Conservation (phyloP, 768 basidiomycete species). For the Sporobolomyces pararoseus region DNA sequence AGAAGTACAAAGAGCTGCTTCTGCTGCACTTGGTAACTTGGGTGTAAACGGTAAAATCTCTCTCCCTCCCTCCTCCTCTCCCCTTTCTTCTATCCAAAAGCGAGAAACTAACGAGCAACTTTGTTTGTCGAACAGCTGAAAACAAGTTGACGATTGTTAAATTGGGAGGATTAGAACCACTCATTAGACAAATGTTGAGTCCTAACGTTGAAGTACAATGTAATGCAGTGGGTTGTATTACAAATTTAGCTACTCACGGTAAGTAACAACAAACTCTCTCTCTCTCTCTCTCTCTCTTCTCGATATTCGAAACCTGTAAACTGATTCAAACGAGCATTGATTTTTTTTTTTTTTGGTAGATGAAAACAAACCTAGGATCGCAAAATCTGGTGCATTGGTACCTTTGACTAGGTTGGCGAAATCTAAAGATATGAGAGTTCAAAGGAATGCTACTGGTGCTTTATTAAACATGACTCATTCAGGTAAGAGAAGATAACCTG, state of each 20-base stretch:
- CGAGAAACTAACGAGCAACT: not conserved
- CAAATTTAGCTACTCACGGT: slow-evolving; percentile 98
- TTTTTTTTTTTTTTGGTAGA: too few relatives aligned
- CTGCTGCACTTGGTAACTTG: slow-evolving; percentile 92
- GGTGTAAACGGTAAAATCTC: slow-evolving; percentile 85
- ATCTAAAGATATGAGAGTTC: slow-evolving; percentile 98
- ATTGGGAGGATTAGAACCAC: slow-evolving; percentile 91
- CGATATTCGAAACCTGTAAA: not conserved
- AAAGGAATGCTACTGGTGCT: slow-evolving; percentile 96
- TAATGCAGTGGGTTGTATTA: slow-evolving; percentile 98
- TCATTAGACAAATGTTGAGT: slow-evolving; percentile 97
- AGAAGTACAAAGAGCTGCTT: slow-evolving; percentile 96
- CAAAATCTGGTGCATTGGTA: slow-evolving; percentile 96
- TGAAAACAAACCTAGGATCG: slow-evolving; percentile 99
- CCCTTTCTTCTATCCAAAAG: not conserved
- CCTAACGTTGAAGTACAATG: slow-evolving; percentile 99
- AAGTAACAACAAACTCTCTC: slow-evolving; percentile 47
- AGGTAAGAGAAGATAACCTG: too few relatives aligned
- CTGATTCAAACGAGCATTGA: not conserved
- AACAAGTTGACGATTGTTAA: slow-evolving; percentile 99
- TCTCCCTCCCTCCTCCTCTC: too few relatives aligned
- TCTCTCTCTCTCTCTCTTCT: slow-evolving; percentile 16
- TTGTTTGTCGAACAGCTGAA: slow-evolving; percentile 61
- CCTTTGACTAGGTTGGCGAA: slow-evolving; percentile 92
- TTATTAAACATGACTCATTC: slow-evolving; percentile 99